These are phyloP conservation scores for Cryptosporidium xiaoi DNA, from an alignment of 169 alveolate genomes.

Conservation along the genomic window DNA sequence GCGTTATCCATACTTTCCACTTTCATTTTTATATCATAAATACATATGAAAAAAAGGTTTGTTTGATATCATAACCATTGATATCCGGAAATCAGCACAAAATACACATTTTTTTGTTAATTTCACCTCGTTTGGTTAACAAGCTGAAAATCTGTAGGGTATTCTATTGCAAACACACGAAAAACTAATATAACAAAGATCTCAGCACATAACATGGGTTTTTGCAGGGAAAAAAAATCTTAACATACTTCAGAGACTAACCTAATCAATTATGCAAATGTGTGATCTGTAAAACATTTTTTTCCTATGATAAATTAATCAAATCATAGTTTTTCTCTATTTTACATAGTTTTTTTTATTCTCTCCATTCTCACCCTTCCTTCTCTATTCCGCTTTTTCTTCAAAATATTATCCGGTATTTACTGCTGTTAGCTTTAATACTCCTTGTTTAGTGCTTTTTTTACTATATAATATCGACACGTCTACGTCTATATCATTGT, in stretches of 20 bases:
- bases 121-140: too few relatives aligned
- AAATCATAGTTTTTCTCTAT: conserved; percentile 10
- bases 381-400: not conserved
- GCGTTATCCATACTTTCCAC: too few relatives aligned
- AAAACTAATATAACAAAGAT: conserved; percentile 29
- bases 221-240: conserved; percentile 25
- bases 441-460: too few relatives aligned
- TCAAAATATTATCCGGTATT: not conserved
- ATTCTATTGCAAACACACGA: not conserved
- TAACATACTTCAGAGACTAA: conserved; percentile 3
- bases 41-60: too few relatives aligned
- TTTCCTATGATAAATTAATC: not conserved
- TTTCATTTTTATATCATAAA: too few relatives aligned
- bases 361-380: conserved; percentile 43
- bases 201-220: conserved; percentile 25
- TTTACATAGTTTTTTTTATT: conserved; percentile 21
- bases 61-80: too few relatives aligned
- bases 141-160: too few relatives aligned
- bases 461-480: too few relatives aligned
- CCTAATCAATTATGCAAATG: conserved; percentile 34
- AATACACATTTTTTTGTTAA: too few relatives aligned
- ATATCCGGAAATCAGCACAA: too few relatives aligned
- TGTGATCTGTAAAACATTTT: conserved; percentile 31
- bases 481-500: too few relatives aligned
- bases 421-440: too few relatives aligned